Evolutionary conservation across 2,329 filamentous ascomycete species (phyloP).

Genomic region (Trichoderma sp.): DNA sequence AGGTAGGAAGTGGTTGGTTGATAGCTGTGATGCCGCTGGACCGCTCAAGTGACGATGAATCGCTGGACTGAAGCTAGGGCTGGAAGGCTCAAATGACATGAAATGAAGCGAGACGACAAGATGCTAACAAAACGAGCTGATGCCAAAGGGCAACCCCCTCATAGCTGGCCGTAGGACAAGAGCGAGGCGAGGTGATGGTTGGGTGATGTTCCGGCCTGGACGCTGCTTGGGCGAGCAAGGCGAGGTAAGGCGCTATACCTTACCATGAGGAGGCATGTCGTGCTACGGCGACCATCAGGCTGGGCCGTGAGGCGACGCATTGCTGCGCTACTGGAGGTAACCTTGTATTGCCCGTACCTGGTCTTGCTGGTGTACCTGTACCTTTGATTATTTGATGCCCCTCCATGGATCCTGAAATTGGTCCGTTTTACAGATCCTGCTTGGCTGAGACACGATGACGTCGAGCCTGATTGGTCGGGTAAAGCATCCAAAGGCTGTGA

Average conservation of each 20-base stretch:
- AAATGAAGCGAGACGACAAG: neutral
- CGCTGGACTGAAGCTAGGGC: neutral
- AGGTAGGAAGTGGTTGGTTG: neutral
- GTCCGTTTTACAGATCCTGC: neutral
- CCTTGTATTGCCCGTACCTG: too few species aligned
- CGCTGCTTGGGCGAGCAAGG: neutral
- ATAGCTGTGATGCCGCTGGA: neutral
- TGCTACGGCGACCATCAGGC: slow-evolving; percentile 3
- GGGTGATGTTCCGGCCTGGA: neutral
- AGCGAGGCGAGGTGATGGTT: slow-evolving; percentile 10
- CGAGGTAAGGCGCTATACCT: neutral
- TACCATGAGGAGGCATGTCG: slow-evolving; percentile 3
- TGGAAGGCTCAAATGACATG: neutral
- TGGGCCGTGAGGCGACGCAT: slow-evolving; percentile 20
- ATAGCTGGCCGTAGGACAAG: slow-evolving; percentile 17
- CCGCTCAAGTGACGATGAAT: neutral
- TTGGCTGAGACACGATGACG: slow-evolving; percentile 13
- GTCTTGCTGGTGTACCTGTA: neutral
- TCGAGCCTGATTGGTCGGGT: slow-evolving; percentile 10
- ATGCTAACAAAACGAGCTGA: slow-evolving; percentile 16
- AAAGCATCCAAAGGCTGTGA: neutral
- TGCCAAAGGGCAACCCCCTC: slow-evolving; percentile 25
- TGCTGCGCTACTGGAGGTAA: slow-evolving; percentile 5
- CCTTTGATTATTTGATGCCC: neutral
- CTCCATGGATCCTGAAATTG: slow-evolving; percentile 14